Evolutionary conservation across 352 stramenopile species (phyloP).

Genomic region (Phytophthora hibernalis): DNA sequence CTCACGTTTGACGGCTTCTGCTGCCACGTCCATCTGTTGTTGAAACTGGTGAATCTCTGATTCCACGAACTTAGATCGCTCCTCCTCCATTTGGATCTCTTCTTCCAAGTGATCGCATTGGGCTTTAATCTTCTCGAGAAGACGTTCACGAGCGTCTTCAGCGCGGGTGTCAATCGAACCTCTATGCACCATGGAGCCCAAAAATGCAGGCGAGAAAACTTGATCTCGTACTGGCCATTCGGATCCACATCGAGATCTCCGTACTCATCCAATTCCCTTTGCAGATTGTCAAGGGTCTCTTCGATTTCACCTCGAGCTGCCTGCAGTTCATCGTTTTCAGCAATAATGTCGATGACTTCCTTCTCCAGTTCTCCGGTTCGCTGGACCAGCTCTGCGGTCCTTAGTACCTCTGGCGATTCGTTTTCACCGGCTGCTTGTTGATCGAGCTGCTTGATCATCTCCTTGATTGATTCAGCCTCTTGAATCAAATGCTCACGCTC

Average conservation of each 20-base stretch:
- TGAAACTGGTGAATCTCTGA: conserved; percentile 75
- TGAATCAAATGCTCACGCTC: conserved; percentile 64
- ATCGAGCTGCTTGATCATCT: conserved; percentile 70
- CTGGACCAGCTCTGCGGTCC: conserved; percentile 59
- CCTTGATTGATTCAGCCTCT: conserved; percentile 58
- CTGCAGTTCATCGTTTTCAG: conserved; percentile 75
- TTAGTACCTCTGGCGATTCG: conserved; percentile 69
- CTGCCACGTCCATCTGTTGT: conserved; percentile 68
- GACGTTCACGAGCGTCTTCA: conserved; percentile 61
- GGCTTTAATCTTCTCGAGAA: conserved; percentile 66
- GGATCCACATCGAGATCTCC: conserved; percentile 61
- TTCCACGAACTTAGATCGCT: conserved; percentile 57
- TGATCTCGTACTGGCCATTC: conserved; percentile 52
- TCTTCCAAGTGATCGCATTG: conserved; percentile 61
- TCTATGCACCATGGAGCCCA: conserved; percentile 64
- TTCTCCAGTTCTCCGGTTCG: conserved; percentile 68
- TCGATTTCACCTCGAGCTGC: conserved; percentile 57
- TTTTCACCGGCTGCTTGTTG: conserved; percentile 62
- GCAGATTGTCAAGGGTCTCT: conserved; percentile 58
- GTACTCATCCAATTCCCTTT: conserved; percentile 73
- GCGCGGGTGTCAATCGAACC: conserved; percentile 70
- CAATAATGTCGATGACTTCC: conserved; percentile 74
- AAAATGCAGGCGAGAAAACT: conserved; percentile 78
- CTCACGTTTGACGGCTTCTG: conserved; percentile 71
- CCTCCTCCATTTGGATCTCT: conserved; percentile 69